These are phyloP conservation scores for Colletotrichum costaricense DNA, from an alignment of 2,329 filamentous ascomycete genomes.

Conservation along the genomic window DNA sequence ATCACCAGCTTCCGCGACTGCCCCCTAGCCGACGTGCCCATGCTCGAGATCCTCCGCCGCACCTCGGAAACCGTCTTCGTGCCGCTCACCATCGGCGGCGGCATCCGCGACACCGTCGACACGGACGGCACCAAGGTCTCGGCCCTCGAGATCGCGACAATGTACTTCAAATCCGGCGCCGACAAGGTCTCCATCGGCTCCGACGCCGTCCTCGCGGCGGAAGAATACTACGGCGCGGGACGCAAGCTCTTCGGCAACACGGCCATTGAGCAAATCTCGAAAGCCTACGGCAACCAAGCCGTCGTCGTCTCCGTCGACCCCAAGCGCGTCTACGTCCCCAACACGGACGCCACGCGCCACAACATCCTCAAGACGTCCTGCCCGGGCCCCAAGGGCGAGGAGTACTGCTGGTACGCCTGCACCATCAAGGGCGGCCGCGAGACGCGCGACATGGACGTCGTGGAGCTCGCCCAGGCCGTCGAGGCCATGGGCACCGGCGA, in stretches of 20 bases:
- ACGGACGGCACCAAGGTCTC: slow-evolving; percentile 87
- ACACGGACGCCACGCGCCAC: slow-evolving; percentile 78
- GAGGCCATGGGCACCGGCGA: slow-evolving; percentile 97
- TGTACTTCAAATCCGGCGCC: slow-evolving; percentile 97
- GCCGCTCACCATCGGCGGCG: slow-evolving; percentile 93
- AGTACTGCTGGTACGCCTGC: slow-evolving; percentile 95
- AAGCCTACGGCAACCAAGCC: slow-evolving; percentile 94
- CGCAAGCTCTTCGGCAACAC: slow-evolving; percentile 81
- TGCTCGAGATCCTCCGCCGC: slow-evolving; percentile 91
- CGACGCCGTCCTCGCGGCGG: slow-evolving; percentile 91
- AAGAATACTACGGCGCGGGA: slow-evolving; percentile 84
- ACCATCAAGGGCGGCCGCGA: slow-evolving; percentile 96
- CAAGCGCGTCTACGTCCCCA: slow-evolving; percentile 87
- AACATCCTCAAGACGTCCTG: slow-evolving; percentile 75
- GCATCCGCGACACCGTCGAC: slow-evolving; percentile 93
- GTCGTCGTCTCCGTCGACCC: slow-evolving; percentile 97
- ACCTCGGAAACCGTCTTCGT: slow-evolving; percentile 95
- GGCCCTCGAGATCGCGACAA: slow-evolving; percentile 90
- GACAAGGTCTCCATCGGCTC: slow-evolving; percentile 98
- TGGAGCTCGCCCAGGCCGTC: slow-evolving; percentile 87
- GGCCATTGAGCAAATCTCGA: slow-evolving; percentile 94
- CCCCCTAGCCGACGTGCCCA: slow-evolving; percentile 89
- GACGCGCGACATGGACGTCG: slow-evolving; percentile 92
- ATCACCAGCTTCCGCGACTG: slow-evolving; percentile 98
- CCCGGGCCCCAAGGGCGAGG: slow-evolving; percentile 80